A percentile compares a stretch with the other conserved stretches of the same genome.
These are phyloP conservation scores for Cucurbita ficifolia DNA, from an alignment of 306 rosid genomes.

Conservation along the genomic window DNA sequence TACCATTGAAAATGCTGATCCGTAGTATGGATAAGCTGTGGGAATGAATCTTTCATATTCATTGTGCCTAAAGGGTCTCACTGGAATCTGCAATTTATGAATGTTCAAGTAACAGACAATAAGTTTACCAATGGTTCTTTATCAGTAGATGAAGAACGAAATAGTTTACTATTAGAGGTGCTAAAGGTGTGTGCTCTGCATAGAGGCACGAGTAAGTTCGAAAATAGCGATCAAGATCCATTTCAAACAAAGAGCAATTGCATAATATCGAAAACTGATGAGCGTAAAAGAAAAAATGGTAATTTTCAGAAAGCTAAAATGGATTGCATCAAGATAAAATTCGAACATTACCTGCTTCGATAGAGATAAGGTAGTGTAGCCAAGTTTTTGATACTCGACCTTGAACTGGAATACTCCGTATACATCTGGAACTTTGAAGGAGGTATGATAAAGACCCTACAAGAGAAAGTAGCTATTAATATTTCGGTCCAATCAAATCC, in stretches of 20 bases:
- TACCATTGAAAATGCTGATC: slow-evolving; percentile 90
- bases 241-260: neutral
- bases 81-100: slow-evolving; percentile 69
- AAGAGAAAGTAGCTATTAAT: neutral
- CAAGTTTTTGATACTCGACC: slow-evolving; percentile 81
- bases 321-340: neutral
- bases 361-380: slow-evolving; percentile 67
- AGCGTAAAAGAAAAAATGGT: neutral
- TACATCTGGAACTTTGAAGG: slow-evolving; percentile 93
- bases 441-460: slow-evolving; percentile 68
- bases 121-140: neutral
- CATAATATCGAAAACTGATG: neutral
- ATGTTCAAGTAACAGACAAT: slow-evolving; percentile 2
- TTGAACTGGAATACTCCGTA: slow-evolving; percentile 99
- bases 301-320: neutral
- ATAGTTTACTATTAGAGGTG: no score
- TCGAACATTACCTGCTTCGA: slow-evolving; percentile 62
- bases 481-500: neutral
- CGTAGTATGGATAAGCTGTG: slow-evolving; percentile 89
- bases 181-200: neutral
- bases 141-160: neutral
- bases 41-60: slow-evolving; percentile 95
- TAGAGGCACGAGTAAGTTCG: neutral
- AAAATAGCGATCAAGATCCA: neutral
- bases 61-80: slow-evolving; percentile 84